Percentiles rank a stretch among this genome's conserved stretches.
These are phyloP conservation scores for Pouteria glomerata DNA, from an alignment of 148 eudicot species.

Conservation along the genomic window DNA sequence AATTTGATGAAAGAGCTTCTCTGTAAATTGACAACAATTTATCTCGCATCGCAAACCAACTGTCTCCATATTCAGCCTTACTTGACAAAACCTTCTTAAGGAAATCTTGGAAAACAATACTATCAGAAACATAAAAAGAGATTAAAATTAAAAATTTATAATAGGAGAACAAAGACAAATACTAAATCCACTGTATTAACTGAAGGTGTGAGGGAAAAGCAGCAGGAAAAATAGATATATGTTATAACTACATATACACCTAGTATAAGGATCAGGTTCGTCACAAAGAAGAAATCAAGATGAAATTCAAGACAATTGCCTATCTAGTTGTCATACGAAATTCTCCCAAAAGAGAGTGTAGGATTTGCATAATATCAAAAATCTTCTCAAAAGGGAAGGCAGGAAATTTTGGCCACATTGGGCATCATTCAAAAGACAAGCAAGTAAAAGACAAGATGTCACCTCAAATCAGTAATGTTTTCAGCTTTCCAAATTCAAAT, in stretches of 20 bases:
- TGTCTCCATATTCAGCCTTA: conserved; percentile 46
- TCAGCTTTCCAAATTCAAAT: no score
- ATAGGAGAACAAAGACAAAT: conserved; percentile 10
- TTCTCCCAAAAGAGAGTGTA: no score
- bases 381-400: no score
- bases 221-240: background rate
- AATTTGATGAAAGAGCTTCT: conserved; percentile 72
- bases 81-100: conserved; percentile 62
- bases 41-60: conserved; percentile 49
- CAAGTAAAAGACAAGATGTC: background rate
- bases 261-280: background rate
- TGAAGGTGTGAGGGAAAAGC: background rate
- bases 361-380: background rate
- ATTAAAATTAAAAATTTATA: conserved; percentile 19
- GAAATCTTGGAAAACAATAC: conserved; percentile 75
- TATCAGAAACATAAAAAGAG: conserved; percentile 37
- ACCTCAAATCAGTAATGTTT: background rate
- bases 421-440: background rate
- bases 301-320: background rate
- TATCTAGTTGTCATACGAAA: background rate
- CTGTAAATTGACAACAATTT: conserved; percentile 59
- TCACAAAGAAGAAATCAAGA: background rate
- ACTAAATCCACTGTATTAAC: conserved; percentile 1
- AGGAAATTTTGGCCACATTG: background rate
- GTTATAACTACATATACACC: background rate